Conservation (phyloP, 495 filamentous ascomycete genomes). For the Hypomontagnella submonticulosa region DNA sequence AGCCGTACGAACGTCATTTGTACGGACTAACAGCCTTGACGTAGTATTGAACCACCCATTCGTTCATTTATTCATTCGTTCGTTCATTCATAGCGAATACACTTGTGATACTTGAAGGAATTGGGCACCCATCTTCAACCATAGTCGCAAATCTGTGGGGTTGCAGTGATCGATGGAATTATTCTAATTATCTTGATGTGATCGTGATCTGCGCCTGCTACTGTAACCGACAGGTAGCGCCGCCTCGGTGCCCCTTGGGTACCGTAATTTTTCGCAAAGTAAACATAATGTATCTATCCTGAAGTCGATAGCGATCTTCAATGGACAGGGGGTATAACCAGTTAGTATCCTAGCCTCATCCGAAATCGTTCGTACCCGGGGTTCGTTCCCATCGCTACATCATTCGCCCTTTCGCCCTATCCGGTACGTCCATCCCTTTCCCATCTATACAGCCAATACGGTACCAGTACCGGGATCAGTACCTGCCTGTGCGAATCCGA, state of each 20-base stretch:
- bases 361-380: slow-evolving; percentile 9
- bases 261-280: neutral
- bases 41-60: slow-evolving; percentile 32
- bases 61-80: too few relatives aligned
- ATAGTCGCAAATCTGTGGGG: slow-evolving; percentile 23
- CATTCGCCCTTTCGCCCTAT: too few relatives aligned
- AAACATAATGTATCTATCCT: slow-evolving; percentile 19
- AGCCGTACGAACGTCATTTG: slow-evolving; percentile 4
- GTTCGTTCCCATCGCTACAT: too few relatives aligned
- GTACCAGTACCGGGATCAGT: neutral
- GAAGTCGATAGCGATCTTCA: slow-evolving; percentile 32
- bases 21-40: slow-evolving; percentile 8
- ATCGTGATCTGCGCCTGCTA: slow-evolving; percentile 40
- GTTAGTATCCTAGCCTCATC: slow-evolving; percentile 19
- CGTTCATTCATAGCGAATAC: too few relatives aligned
- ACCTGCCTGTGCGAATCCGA: slow-evolving; percentile 3
- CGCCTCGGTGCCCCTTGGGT: slow-evolving; percentile 4
- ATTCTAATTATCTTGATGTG: slow-evolving; percentile 42
- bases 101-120: slow-evolving; percentile 8
- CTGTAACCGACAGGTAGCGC: slow-evolving; percentile 26
- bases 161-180: slow-evolving; percentile 44
- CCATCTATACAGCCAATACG: slow-evolving; percentile 13
- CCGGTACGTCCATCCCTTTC: neutral
- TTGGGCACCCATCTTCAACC: slow-evolving; percentile 42
- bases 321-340: slow-evolving; percentile 29